Base-by-base conservation (phyloP, 345 rosid species). In the Salix caprea region DNA sequence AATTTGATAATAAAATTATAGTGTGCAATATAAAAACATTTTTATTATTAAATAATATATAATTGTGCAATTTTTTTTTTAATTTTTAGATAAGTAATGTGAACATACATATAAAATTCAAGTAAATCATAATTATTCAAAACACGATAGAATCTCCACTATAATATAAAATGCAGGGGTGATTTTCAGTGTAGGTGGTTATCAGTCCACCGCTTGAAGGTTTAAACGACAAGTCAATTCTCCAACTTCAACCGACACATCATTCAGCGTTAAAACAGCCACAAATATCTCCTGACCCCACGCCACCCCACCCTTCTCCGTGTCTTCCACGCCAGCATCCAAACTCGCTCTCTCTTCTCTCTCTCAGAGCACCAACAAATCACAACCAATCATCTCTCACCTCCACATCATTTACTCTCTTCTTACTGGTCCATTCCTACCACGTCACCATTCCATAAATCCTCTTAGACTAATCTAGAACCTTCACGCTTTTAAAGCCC, bases 181-280 rank as follows among this genome's bases (percentile, higher is more conserved):
- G 12, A 40, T 40, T 40, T 10, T 40, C 44, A 40, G 44, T 12
- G 3, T 0, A 0, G 13, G 11, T 90, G 98, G 96, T 92, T 91
- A 94, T 90, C 91, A 94, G 91, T 91, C 91, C 89, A 90, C 90
- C 96, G 89, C 97, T 87, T 90, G 91, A 92, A 90, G 91, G 94
- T 88, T 46, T 15, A 46, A 52, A 52, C n/a, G 23, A 52, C 58
- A 52, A 50, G 23, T 18, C 10, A 18, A 2, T 52, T 52, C 21
- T 19, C 2, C 7, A 18, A 52, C 3, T 1, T 52, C 58, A 6
- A 52, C 23, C 23, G 23, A 52, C 21, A 14, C 50, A 12, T 46
- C 9, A 52, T 52, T 52, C 23, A 52, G n/a, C n/a, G 23, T 19
- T 5, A 18, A 52, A 52, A 0, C 58, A 6, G 1, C 58, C n/a